A percentile compares a stretch with the other conserved stretches of the same genome.
These are phyloP conservation scores for Zygosaccharomyces lentus DNA, from an alignment of 805 yeast genomes.

Conservation along the genomic window DNA sequence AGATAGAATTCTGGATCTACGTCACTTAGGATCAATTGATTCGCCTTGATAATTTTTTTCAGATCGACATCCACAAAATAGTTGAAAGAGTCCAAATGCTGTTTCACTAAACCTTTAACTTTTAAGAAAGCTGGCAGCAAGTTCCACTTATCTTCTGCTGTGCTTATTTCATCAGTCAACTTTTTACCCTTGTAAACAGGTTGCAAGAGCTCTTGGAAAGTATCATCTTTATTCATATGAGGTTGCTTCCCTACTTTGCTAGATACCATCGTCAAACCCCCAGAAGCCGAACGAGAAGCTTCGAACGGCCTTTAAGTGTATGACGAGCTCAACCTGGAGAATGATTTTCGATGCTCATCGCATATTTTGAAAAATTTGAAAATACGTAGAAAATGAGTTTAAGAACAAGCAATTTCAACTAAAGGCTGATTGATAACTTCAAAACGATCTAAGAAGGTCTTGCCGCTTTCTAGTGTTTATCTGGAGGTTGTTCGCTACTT, in stretches of 20 bases:
- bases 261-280: slow-evolving; percentile 7
- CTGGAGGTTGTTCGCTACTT: background rate
- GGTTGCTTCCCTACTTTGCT: slow-evolving; percentile 8
- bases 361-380: background rate
- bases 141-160: slow-evolving; percentile 97
- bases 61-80: slow-evolving; percentile 92
- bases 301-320: background rate
- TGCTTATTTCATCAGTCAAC: slow-evolving; percentile 79
- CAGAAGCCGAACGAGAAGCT: background rate
- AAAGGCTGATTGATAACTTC: background rate
- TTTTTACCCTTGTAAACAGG: slow-evolving; percentile 83
- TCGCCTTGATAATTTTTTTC: slow-evolving; percentile 88
- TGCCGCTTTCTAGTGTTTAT: too few species aligned
- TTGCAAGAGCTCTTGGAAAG: slow-evolving; percentile 71
- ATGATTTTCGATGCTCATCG: slow-evolving; percentile 4
- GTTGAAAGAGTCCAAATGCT: slow-evolving; percentile 96
- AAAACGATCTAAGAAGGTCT: background rate
- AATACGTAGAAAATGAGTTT: slow-evolving; percentile 4
- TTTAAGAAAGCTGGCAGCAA: slow-evolving; percentile 90
- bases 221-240: slow-evolving; percentile 42
- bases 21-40: slow-evolving; percentile 82
- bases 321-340: background rate
- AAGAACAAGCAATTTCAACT: background rate
- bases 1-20: slow-evolving; percentile 96
- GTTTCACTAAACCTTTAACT: slow-evolving; percentile 94